Evolutionary conservation across 306 rosid genomes (phyloP).

Genomic region (Castanopsis chinensis): DNA sequence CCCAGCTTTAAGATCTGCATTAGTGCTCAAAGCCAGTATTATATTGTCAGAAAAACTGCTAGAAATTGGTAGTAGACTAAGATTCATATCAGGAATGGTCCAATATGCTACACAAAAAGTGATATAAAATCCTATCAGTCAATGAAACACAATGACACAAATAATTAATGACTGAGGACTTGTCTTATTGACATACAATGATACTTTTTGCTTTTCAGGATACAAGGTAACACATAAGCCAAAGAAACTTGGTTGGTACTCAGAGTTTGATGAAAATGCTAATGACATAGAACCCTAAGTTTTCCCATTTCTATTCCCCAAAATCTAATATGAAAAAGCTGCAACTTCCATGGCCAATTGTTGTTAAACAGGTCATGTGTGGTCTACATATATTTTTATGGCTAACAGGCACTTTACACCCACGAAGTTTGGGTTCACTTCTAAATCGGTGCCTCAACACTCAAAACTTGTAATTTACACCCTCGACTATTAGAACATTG

Average conservation of each 20-base stretch:
- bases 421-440: too few species aligned
- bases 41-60: constrained; percentile 16
- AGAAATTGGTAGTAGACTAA: constrained; percentile 10
- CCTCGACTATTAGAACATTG: too few species aligned
- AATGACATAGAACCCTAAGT: neutral
- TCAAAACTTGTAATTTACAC: too few species aligned
- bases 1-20: constrained; percentile 87
- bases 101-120: constrained; percentile 9
- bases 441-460: too few species aligned
- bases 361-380: too few species aligned
- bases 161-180: neutral
- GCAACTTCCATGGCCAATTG: neutral
- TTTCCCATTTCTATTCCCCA: constrained; percentile 11
- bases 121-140: constrained; percentile 2
- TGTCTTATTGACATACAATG: neutral
- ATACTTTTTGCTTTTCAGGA: neutral
- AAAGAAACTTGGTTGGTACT: neutral
- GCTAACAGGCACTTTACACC: too few species aligned
- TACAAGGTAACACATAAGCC: neutral
- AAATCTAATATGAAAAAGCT: neutral
- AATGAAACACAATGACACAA: neutral
- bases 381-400: too few species aligned
- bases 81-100: neutral
- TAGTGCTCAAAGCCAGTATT: constrained; percentile 16
- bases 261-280: neutral